These are phyloP conservation scores for Ophiostoma sp. DNA, from an alignment of 2,329 filamentous ascomycete species.

Conservation along the genomic window DNA sequence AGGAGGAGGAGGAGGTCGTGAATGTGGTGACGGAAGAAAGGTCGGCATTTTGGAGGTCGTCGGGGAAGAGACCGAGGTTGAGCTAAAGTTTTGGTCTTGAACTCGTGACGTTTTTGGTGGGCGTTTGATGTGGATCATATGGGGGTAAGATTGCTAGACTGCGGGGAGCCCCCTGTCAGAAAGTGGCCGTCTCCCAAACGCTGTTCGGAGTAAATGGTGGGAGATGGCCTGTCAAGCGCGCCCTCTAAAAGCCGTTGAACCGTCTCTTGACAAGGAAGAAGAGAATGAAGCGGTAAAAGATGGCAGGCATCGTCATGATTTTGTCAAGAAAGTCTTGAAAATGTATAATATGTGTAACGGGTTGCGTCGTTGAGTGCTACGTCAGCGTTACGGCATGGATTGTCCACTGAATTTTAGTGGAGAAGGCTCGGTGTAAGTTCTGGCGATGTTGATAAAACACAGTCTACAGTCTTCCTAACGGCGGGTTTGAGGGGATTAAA, in stretches of 20 bases:
- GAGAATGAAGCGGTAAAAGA: background rate
- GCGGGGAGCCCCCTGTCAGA: background rate
- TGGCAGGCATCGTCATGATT: background rate
- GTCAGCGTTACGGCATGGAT: too few relatives aligned
- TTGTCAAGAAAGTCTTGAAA: too few relatives aligned
- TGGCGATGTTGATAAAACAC: background rate
- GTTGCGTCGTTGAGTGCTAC: too few relatives aligned
- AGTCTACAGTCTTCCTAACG: background rate
- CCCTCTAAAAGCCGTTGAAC: background rate
- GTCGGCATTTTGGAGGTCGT: background rate
- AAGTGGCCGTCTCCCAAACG: too few relatives aligned
- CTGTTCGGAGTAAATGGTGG: too few relatives aligned
- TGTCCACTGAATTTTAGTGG: background rate
- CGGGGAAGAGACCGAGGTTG: background rate
- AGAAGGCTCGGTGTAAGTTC: background rate
- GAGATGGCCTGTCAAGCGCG: background rate
- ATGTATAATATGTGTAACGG: too few relatives aligned
- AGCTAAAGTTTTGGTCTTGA: background rate
- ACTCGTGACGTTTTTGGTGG: background rate
- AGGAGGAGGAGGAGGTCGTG: background rate
- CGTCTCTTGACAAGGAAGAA: background rate
- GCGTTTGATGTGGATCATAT: background rate
- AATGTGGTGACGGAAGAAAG: background rate
- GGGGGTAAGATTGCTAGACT: background rate
- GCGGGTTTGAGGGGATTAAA: background rate